These are phyloP conservation scores for Hyphopichia wangnamkhiaoensis DNA, from an alignment of 1,139 yeast genomes.

Conservation along the genomic window DNA sequence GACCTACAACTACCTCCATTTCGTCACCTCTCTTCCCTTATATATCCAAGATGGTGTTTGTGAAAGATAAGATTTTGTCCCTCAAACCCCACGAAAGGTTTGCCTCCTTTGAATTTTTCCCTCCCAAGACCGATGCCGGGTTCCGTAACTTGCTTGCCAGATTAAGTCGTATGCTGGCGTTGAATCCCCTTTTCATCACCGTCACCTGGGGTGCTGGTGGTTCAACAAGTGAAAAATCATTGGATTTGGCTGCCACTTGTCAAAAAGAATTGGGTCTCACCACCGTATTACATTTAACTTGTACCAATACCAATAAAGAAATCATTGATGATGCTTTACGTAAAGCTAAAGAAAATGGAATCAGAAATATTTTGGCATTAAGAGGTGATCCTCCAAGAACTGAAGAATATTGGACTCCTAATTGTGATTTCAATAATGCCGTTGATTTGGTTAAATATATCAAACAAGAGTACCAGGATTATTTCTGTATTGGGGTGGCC, in stretches of 20 bases:
- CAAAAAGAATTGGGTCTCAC: constrained; percentile 76
- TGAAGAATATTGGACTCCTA: constrained; percentile 63
- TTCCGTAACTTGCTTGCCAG: constrained; percentile 81
- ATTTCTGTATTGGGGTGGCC: constrained; percentile 87
- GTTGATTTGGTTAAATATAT: constrained; percentile 84
- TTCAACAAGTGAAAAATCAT: constrained; percentile 81
- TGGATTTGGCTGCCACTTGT: constrained; percentile 79
- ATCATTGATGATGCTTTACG: constrained; percentile 78
- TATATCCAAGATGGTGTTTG: constrained; percentile 18
- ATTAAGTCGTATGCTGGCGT: constrained; percentile 81
- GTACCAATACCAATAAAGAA: constrained; percentile 83
- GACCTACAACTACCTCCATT: neutral
- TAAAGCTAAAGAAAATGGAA: constrained; percentile 73
- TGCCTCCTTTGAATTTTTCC: constrained; percentile 92
- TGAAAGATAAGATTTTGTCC: constrained; percentile 56
- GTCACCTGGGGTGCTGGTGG: constrained; percentile 99
- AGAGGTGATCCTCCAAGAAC: constrained; percentile 97
- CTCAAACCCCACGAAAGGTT: constrained; percentile 58
- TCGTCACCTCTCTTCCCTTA: neutral
- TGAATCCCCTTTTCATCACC: constrained; percentile 87
- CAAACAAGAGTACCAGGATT: constrained; percentile 64
- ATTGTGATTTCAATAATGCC: constrained; percentile 67
- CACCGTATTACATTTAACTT: constrained; percentile 91
- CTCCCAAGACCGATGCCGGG: constrained; percentile 93
- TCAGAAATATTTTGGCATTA: constrained; percentile 83